Percentiles rank a stretch among this genome's conserved stretches.
These are phyloP conservation scores for Tolypocladium cylindrosporum DNA, from an alignment of 2,329 filamentous ascomycete genomes.

Conservation along the genomic window DNA sequence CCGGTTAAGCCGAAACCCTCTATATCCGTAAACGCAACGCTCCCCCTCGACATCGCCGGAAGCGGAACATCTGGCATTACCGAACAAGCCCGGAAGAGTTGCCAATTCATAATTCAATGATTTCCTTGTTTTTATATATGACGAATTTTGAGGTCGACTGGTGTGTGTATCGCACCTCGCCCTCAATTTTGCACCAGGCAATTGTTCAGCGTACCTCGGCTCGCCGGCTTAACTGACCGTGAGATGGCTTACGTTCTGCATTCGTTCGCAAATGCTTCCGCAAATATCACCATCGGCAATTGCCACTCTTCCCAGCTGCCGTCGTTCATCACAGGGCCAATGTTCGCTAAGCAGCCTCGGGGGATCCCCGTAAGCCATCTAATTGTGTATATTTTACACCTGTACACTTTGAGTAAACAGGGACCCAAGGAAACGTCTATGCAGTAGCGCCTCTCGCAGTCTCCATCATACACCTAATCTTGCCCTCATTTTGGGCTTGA, in stretches of 20 bases:
- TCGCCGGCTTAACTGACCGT: neutral
- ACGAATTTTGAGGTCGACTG: neutral
- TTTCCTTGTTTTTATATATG: neutral
- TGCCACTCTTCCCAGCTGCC: neutral
- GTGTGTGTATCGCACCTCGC: neutral
- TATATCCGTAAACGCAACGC: neutral
- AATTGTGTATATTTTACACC: constrained; percentile 44
- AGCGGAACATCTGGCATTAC: neutral
- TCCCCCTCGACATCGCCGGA: neutral
- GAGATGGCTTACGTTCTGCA: neutral
- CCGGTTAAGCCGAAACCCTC: neutral
- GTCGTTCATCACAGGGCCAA: neutral
- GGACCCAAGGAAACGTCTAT: constrained; percentile 39
- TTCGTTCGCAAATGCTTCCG: neutral
- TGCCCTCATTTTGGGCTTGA: constrained; percentile 11
- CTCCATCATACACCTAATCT: constrained; percentile 21
- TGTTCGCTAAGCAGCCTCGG: neutral
- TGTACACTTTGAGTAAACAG: constrained; percentile 36
- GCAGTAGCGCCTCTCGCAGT: constrained; percentile 31
- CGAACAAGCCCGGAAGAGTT: neutral
- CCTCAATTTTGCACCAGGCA: neutral
- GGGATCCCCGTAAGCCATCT: constrained; percentile 23
- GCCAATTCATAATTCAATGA: neutral
- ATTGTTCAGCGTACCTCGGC: neutral
- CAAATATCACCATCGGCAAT: neutral